Base-by-base conservation (phyloP, 345 rosid genomes). In the Anastatica hierochuntica region DNA sequence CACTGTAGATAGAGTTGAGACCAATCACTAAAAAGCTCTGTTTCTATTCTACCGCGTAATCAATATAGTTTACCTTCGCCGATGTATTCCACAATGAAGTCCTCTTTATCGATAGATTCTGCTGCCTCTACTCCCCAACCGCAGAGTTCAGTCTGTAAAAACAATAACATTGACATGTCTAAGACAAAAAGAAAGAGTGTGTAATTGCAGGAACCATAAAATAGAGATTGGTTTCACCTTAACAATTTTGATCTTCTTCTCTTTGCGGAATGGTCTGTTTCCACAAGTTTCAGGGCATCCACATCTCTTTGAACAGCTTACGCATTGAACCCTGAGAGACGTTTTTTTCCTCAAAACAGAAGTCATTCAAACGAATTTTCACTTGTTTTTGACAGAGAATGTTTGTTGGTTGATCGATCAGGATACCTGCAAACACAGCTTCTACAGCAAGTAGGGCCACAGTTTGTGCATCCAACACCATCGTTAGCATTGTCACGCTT, bases 51-150 rank as follows among this genome's bases (percentile, higher is more conserved):
- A 19, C 55, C 29, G n/a, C n/a, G n/a, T n/a, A 20, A 40, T 19
- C 19, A 18, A 31, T 55, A 19, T 8, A 38, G 37, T 44, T 64
- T 82, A 90, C 98, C 96, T 90, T 90, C 98, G 30, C 95, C 98
- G 24, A 79, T 84, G 77, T 90, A 90, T 76, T 90, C 98, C 13
- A 90, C 61, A 69, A 90, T 54, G 61, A 84, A 87, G 1, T 90
- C 90, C 36, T 88, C 92, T 71, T 76, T 81, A 27, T 65, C 68
- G 49, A 90, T 75, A 47, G 88, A 56, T 66, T 84, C 96, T 49
- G 69, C 87, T 53, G 98, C 95, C 65, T 77, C 94, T 64, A 83
- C 98, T 38, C 96, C 98, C 98, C 98, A 90, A 48, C 98, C 98
- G 54, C 98, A 90, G 35, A 63, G 74, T 51, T 79, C 82, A 44